Percentiles rank a stretch among this genome's conserved stretches.
Evolutionary conservation across 805 yeast species (phyloP).

Genomic region (Metschnikowia lunata): DNA sequence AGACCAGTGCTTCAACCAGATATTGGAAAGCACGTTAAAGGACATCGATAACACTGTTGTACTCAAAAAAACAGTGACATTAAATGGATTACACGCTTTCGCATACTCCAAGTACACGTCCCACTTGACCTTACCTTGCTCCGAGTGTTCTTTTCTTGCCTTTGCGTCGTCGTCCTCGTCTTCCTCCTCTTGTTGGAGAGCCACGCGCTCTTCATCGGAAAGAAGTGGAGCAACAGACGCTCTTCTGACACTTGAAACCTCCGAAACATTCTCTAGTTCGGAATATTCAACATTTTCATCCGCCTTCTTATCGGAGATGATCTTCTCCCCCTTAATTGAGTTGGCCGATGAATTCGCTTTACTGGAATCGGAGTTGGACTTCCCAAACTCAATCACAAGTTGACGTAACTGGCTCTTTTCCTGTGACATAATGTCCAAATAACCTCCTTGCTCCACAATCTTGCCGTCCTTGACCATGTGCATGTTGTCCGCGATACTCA

Average conservation of each 20-base stretch:
- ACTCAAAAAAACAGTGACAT: slow-evolving; percentile 54
- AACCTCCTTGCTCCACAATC: slow-evolving; percentile 62
- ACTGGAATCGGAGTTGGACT: slow-evolving; percentile 25
- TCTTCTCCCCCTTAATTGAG: slow-evolving; percentile 20
- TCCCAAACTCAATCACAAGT: slow-evolving; percentile 62
- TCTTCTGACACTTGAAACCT: slow-evolving; percentile 46
- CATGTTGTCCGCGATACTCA: slow-evolving; percentile 68
- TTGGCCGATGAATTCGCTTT: slow-evolving; percentile 14
- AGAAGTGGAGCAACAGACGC: slow-evolving; percentile 55
- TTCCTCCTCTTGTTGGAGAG: slow-evolving; percentile 30
- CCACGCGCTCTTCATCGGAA: slow-evolving; percentile 31
- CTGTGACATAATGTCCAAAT: slow-evolving; percentile 45
- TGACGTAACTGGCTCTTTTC: slow-evolving; percentile 47
- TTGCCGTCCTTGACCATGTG: slow-evolving; percentile 67
- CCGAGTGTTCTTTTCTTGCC: slow-evolving; percentile 69
- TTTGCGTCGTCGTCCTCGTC: slow-evolving; percentile 34
- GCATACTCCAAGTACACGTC: slow-evolving; percentile 78
- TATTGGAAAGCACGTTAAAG: slow-evolving; percentile 62
- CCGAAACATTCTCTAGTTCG: slow-evolving; percentile 24
- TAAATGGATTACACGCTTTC: slow-evolving; percentile 72
- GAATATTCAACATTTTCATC: slow-evolving; percentile 15
- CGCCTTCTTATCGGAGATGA: slow-evolving; percentile 12
- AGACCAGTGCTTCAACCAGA: slow-evolving; percentile 98
- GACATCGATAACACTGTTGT: slow-evolving; percentile 57
- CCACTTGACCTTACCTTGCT: slow-evolving; percentile 94